Base-by-base conservation (phyloP, 768 basidiomycete genomes). In the Dictyophora rubrovolvata region DNA sequence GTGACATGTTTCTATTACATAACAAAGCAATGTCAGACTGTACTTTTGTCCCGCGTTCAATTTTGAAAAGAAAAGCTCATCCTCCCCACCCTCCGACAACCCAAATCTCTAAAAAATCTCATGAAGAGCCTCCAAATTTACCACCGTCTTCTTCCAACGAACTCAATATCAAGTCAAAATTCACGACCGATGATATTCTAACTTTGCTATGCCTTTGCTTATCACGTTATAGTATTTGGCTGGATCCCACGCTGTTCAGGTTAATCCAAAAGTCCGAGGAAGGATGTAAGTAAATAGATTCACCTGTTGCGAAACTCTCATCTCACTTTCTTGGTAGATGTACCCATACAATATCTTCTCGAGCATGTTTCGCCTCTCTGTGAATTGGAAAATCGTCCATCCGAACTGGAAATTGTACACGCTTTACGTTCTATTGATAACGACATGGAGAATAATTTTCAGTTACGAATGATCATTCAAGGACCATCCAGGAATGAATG, bases 141-240 rank as follows among this genome's bases (percentile, higher is more conserved):
- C 49, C 57, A 20, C 21, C 48, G 1, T 11, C 57, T 36, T 34
- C 28, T n/a, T 14, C 16, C 5, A 33, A 28, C 6, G 33, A 58
- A n/a, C 14, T 6, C 11, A 17, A 36, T 20, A 49, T 11, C 28
- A 37, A 22, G 20, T 17, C 47, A 16, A 22, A 51, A 18, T 59
- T 61, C 33, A 55, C 65, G 3, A 69, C 75, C 17, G 74, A 76
- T 48, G 84, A 84, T 62, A 74, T 78, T 51, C 76, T 76, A 2
- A 68, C 69, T 10, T 72, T 88, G 35, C 63, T 85, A 20, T 71
- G 66, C 1, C 77, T 90, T 3, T 77, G 87, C 0, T 70, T 92
- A n/a, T 86, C 87, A 5, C 80, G 88, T 65, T 80, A 88, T 68
- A 74, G 77, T 8, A 67, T 89, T 9, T 91, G 86, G 87, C 65